Conservation (phyloP, 2,329 filamentous ascomycete genomes). For the Fonsecaea monophora region DNA sequence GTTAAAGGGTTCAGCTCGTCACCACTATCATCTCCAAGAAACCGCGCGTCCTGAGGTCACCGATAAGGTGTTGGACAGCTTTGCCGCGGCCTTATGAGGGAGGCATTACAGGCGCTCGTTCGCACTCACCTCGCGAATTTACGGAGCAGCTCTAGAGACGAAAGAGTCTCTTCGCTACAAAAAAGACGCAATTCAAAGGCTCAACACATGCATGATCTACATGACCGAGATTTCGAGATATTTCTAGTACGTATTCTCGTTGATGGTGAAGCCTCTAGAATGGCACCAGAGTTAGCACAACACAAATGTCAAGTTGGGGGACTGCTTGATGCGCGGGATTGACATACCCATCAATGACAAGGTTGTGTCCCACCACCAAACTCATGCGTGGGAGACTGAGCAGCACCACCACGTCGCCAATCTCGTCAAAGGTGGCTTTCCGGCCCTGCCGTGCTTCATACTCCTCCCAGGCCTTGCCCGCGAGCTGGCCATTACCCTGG, state of each 20-base stretch:
- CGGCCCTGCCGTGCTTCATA: conserved; percentile 34
- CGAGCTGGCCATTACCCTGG: conserved; percentile 11
- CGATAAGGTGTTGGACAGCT: too few relatives aligned
- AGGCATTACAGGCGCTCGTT: not conserved
- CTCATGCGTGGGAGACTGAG: conserved; percentile 34
- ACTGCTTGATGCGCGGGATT: not conserved
- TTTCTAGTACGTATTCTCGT: conserved; percentile 29
- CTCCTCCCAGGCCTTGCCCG: conserved; percentile 24
- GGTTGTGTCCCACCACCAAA: conserved; percentile 34
- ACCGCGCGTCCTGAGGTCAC: too few relatives aligned
- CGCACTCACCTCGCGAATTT: not conserved
- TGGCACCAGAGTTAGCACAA: not conserved
- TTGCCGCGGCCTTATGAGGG: too few relatives aligned
- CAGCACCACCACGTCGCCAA: conserved; percentile 36
- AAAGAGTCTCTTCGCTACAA: not conserved
- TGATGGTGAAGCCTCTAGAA: conserved; percentile 33
- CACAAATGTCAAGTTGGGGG: not conserved
- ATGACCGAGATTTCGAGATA: not conserved
- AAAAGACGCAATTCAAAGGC: not conserved
- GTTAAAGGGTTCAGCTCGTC: too few relatives aligned
- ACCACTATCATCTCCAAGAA: too few relatives aligned
- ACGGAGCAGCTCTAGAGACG: not conserved
- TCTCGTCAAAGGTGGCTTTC: conserved; percentile 32
- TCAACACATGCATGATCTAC: not conserved
- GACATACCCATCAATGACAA: conserved; percentile 35